phyloP scores from a whole-genome alignment of 2,329 filamentous ascomycete species.

The Epichloe uncinata region DNA sequence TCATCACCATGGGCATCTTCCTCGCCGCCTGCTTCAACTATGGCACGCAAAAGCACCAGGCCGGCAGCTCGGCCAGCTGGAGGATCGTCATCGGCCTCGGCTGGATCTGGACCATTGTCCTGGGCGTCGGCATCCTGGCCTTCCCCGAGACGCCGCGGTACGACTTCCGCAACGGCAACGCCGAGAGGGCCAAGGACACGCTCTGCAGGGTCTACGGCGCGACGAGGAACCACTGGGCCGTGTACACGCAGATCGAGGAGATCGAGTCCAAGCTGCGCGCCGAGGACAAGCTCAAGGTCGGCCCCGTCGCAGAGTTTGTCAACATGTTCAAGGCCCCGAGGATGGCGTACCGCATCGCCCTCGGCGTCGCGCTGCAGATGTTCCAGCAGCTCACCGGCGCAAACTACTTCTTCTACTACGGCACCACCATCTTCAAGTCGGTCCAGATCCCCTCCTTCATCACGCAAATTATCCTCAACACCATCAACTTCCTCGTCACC shows the following conservation, averaged over 20 bases:
- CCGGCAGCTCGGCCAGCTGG: conserved; percentile 39
- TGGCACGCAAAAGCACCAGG: conserved; percentile 41
- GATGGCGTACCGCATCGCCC: conserved; percentile 47
- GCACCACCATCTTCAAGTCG: conserved; percentile 35
- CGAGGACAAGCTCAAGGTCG: conserved; percentile 28
- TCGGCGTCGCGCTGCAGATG: conserved; percentile 48
- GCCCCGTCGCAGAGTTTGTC: conserved; percentile 32
- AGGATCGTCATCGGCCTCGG: conserved; percentile 44
- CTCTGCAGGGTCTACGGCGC: conserved; percentile 36
- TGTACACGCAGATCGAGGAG: conserved; percentile 37
- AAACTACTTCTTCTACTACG: conserved; percentile 55
- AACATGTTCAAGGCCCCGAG: conserved; percentile 51
- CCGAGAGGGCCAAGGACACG: conserved; percentile 32
- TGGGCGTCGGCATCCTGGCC: conserved; percentile 34
- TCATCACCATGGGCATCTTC: conserved; percentile 59
- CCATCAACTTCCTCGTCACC: conserved; percentile 54
- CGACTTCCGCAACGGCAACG: conserved; percentile 33
- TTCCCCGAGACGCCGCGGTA: conserved; percentile 42
- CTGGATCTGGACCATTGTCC: conserved; percentile 34
- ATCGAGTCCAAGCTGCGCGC: conserved; percentile 39
- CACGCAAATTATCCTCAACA: conserved; percentile 53
- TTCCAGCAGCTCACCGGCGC: conserved; percentile 57
- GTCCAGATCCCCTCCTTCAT: conserved; percentile 45
- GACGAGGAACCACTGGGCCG: conserved; percentile 27
- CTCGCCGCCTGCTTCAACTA: conserved; percentile 47